Base-by-base conservation (phyloP, 2,329 filamentous ascomycete genomes). In the Arachnopeziza araneosa region DNA sequence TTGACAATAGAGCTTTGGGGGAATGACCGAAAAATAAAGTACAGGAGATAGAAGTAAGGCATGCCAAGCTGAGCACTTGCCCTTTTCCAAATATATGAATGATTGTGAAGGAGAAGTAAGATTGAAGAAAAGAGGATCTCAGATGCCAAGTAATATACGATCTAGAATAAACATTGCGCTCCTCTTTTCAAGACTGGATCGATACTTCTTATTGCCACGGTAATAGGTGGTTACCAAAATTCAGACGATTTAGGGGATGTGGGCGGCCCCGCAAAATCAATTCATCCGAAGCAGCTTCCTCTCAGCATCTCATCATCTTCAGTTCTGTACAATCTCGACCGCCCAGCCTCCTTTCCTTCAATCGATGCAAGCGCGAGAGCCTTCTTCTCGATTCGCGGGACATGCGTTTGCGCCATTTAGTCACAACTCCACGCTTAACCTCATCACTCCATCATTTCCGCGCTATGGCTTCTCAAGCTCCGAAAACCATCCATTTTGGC, bases 401-500 rank as follows among this genome's bases (percentile, higher is more conserved):
- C 36, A 44, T 44, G 36, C 6, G 6, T 14, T 44, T 44, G 36
- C 36, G 36, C 36, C 6, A 44, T 44, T 44, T 44, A 12, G 36
- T 44, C 17, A 17, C 36, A 17, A 7, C 12, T 19, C 36, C 36
- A 44, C 36, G 50, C 50, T 52, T 17, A 52, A 4, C 17, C 44
- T 26, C 26, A 5, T 8, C 30, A 32, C 17, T 17, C n/a, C 17
- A 19, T 32, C 59, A 63, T 26, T 32, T 64, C 51, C 64, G 61
- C 44, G 58, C 55, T 7, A 69, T 67, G 69, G 62, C 36, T 48
- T 65, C 66, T 23, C 50, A 23, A 8, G 58, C 65, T 50, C 68
- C 69, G 64, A 74, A 69, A 49, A 72, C 73, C 19, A 77, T 93
- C 67, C 80, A 85, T 70, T 95, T 96, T 70, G 90, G 91, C 17